Conservation (phyloP, 1,284 basidiomycete genomes). For the Ceratobasidium sp. region DNA sequence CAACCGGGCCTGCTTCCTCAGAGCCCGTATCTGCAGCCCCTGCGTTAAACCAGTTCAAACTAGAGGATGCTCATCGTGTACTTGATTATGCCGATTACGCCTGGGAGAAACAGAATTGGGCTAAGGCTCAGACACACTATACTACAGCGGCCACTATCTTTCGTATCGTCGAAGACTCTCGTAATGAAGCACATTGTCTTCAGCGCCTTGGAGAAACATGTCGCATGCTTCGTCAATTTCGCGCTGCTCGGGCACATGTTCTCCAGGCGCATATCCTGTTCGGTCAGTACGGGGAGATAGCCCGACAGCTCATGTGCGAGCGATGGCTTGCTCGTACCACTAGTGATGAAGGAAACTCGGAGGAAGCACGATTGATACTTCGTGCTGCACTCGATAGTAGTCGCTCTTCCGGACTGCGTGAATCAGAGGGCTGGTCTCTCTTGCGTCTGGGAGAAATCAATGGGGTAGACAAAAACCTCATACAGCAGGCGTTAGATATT, state of each 20-base stretch:
- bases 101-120: slow-evolving; percentile 27
- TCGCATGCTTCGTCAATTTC: not conserved
- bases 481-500: slow-evolving; percentile 28
- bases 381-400: slow-evolving; percentile 24
- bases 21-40: not conserved
- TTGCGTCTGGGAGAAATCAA: slow-evolving; percentile 27
- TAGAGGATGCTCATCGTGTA: slow-evolving; percentile 3
- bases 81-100: slow-evolving; percentile 16
- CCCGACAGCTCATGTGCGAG: slow-evolving; percentile 38
- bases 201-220: slow-evolving; percentile 32
- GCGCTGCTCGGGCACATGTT: slow-evolving; percentile 31
- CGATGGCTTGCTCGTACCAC: slow-evolving; percentile 30
- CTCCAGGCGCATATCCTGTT: slow-evolving; percentile 29
- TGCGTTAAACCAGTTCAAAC: not conserved
- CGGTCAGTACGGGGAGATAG: slow-evolving; percentile 21
- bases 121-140: slow-evolving; percentile 26
- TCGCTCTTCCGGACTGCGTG: slow-evolving; percentile 21
- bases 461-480: not conserved
- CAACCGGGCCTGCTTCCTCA: not conserved
- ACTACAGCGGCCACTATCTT: slow-evolving; percentile 24
- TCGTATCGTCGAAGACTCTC: slow-evolving; percentile 8
- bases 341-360: slow-evolving; percentile 12
- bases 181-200: slow-evolving; percentile 32
- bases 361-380: slow-evolving; percentile 20
- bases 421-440: slow-evolving; percentile 41